Base-by-base conservation (phyloP, 2,329 filamentous ascomycete species). In the Lachnellula cervina region DNA sequence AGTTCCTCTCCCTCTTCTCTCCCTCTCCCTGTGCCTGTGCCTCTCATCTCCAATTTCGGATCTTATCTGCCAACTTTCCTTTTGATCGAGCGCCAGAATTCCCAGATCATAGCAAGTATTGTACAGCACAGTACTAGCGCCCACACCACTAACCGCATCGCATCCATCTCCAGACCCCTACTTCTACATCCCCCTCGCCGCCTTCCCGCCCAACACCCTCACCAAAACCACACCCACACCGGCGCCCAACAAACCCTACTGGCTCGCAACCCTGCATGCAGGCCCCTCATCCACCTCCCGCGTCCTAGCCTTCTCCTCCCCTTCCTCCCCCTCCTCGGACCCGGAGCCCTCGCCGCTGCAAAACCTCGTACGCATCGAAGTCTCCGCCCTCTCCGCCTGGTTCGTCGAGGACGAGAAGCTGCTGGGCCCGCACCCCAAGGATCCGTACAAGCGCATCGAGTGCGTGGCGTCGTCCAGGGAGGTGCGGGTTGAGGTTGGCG, bases 391-490 rank as follows among this genome's bases (percentile, higher is more conserved):
- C n/a, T 53, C 56, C 40, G 58, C 54, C 34, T 80, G 77, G 77
- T 77, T 77, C 61, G 82, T 85, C 64, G 84, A 87, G 69, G 81
- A 85, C 50, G 71, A 73, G 0, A 78, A 76, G 1, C 79, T 87
- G 53, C 78, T 77, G 62, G 75, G 81, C 3, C 21, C 58, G 5
- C 85, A 88, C 56, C 84, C 84, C 0, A 87, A 86, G 59, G 84
- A 88, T 52, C 85, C 84, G 0, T 87, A 80, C 71, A 85, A 84
- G 61, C 77, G 85, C 13, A 73, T 88, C 57, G 84, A 87, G 54
- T 78, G 83, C 25, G 68, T 88, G 5, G 72, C 73, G 1, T 86
- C 82, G 0, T 72, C 74, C 1, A 78, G 84, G 0, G 69, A 69
- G 1, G 67, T 88, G 35, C 73, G 77, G 11, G 73, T 88, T 38